Percentiles rank a stretch among this genome's conserved stretches.
Evolutionary conservation across 768 basidiomycete genomes (phyloP).

Genomic region (Chalciporus pseudorubinellus): DNA sequence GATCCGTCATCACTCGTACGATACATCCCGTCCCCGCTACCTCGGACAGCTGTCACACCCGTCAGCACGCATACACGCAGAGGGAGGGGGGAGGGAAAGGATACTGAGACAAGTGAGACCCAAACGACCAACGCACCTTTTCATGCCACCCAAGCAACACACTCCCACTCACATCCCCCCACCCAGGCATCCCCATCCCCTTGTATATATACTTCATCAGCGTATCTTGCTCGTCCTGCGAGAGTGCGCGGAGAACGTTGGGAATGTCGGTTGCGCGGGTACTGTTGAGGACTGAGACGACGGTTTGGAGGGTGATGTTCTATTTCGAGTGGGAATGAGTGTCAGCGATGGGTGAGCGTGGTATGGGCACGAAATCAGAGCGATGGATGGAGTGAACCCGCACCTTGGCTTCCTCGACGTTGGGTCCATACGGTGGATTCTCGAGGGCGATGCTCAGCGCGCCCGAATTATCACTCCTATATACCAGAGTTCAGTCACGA

Average conservation of each 20-base stretch:
- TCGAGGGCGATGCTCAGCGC: conserved; percentile 73
- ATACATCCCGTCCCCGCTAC: conserved; percentile 94
- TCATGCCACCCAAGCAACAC: conserved; percentile 87
- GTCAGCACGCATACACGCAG: conserved; percentile 2
- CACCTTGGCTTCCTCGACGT: conserved; percentile 90
- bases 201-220: conserved; percentile 99
- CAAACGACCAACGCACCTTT: conserved; percentile 54
- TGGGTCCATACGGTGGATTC: conserved; percentile 83
- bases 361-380: background rate
- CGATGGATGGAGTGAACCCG: conserved; percentile 6
- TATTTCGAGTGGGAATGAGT: conserved; percentile 37
- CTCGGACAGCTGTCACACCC: conserved; percentile 71
- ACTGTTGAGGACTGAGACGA: conserved; percentile 89
- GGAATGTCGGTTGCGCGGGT: conserved; percentile 89
- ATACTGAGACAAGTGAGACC: background rate
- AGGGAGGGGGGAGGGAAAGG: background rate
- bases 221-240: conserved; percentile 77
- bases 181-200: conserved; percentile 74
- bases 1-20: conserved; percentile 79
- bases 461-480: conserved; percentile 72
- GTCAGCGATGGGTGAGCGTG: background rate
- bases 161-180: conserved; percentile 62
- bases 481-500: background rate
- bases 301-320: conserved; percentile 74
- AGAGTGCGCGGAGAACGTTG: conserved; percentile 65